Conservation (phyloP, 768 basidiomycete species). For the Boletellus ananas region DNA sequence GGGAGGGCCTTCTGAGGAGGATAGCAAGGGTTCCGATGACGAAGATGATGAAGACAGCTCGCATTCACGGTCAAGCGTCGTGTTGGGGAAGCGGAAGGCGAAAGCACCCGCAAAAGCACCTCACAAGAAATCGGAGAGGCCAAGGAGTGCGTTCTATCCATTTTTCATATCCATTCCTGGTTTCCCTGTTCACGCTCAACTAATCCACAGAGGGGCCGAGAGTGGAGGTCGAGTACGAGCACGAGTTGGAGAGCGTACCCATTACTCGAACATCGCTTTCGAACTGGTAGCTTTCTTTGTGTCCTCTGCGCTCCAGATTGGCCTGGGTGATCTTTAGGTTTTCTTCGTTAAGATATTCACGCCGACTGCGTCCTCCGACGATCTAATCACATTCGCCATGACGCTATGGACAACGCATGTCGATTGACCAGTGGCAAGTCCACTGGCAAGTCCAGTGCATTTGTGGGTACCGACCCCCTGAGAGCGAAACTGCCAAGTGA, state of each 20-base stretch:
- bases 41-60: slow-evolving; percentile 37
- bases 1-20: slow-evolving; percentile 37
- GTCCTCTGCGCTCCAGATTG: neutral
- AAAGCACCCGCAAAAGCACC: slow-evolving; percentile 38
- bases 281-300: slow-evolving; percentile 43
- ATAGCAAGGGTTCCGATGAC: slow-evolving; percentile 41
- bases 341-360: neutral
- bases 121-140: slow-evolving; percentile 56
- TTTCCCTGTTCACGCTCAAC: slow-evolving; percentile 10
- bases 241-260: slow-evolving; percentile 74
- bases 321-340: neutral
- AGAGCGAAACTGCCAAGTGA: neutral
- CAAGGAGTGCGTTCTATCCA: slow-evolving; percentile 48
- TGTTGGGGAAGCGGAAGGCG: slow-evolving; percentile 69
- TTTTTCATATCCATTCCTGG: neutral
- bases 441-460: neutral
- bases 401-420: neutral
- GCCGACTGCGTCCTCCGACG: neutral
- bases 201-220: slow-evolving; percentile 58
- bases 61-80: slow-evolving; percentile 38
- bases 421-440: neutral
- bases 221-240: slow-evolving; percentile 96
- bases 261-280: slow-evolving; percentile 49
- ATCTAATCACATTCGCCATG: neutral
- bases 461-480: neutral